Evolutionary conservation across 345 rosid species (phyloP).

Genomic region (Pistacia atlantica): DNA sequence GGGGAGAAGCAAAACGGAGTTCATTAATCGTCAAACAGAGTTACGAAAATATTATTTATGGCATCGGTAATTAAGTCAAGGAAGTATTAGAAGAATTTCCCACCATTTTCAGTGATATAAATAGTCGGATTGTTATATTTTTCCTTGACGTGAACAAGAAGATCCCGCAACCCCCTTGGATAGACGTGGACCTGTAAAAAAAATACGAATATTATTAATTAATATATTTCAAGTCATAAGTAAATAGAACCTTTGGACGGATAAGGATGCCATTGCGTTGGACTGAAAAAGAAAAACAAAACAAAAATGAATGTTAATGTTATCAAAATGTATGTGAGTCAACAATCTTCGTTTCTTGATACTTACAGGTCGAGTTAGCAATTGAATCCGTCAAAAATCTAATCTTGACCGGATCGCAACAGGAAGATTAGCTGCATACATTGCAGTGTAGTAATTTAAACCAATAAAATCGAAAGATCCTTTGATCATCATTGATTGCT

Average conservation of each 20-base stretch:
- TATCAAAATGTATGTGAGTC: not conserved
- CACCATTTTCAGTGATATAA: conserved; percentile 49
- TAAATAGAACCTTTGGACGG: conserved; percentile 32
- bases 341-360: not conserved
- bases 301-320: too few species aligned
- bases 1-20: not conserved
- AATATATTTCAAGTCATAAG: too few species aligned
- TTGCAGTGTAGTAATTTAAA: conserved; percentile 54
- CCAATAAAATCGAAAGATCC: conserved; percentile 61
- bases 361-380: conserved; percentile 18
- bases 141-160: conserved; percentile 23
- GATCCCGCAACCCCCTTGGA: conserved; percentile 36
- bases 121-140: conserved; percentile 35
- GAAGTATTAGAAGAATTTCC: not conserved
- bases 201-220: not conserved
- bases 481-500: conserved; percentile 38
- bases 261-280: conserved; percentile 34
- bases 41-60: not conserved
- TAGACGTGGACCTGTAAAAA: conserved; percentile 30
- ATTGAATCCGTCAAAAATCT: conserved; percentile 31
- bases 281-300: conserved; percentile 22
- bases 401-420: conserved; percentile 12
- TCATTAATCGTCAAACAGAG: not conserved
- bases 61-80: too few species aligned
- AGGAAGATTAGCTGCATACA: conserved; percentile 25